Percentiles rank a stretch among this genome's conserved stretches.
Evolutionary conservation across 768 basidiomycete species (phyloP).

Genomic region (Boletus coccyginus): DNA sequence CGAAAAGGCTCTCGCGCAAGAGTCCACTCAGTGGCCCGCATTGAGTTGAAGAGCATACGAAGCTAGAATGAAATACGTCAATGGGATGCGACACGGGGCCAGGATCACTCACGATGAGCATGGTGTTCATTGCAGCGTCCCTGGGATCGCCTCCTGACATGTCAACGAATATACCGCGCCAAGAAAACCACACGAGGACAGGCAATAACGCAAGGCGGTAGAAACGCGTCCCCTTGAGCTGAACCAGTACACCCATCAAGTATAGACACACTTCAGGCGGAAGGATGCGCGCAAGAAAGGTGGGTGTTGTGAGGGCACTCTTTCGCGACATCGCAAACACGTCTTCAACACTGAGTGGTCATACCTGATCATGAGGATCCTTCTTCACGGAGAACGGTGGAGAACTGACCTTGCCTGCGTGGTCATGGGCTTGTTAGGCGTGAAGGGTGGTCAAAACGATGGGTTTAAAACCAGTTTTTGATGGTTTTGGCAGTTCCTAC

Average conservation of each 20-base stretch:
- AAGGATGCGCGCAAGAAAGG: conserved; percentile 36
- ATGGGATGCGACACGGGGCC: not conserved
- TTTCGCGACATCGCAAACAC: conserved; percentile 7
- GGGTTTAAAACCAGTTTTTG: not conserved
- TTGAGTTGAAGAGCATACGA: conserved; percentile 9
- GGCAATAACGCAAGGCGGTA: conserved; percentile 51
- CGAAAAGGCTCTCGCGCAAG: conserved; percentile 9
- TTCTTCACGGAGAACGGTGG: not conserved
- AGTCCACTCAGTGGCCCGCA: conserved; percentile 20
- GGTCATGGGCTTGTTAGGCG: not conserved
- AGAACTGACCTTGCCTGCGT: conserved; percentile 2
- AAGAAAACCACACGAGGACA: conserved; percentile 42
- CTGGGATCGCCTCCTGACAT: conserved; percentile 18
- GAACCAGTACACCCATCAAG: conserved; percentile 49
- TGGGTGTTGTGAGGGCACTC: conserved; percentile 7
- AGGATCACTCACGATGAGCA: conserved; percentile 16
- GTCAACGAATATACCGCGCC: conserved; percentile 34
- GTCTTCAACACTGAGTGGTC: not conserved
- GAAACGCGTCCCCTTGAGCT: conserved; percentile 38
- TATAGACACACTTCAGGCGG: conserved; percentile 46
- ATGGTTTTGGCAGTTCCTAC: not conserved
- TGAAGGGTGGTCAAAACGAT: not conserved
- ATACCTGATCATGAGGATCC: not conserved
- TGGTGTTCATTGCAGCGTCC: conserved; percentile 9
- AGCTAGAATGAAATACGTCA: conserved; percentile 6